These are phyloP conservation scores for Nothophoma quercina DNA, from an alignment of 2,329 filamentous ascomycete genomes.

Conservation along the genomic window DNA sequence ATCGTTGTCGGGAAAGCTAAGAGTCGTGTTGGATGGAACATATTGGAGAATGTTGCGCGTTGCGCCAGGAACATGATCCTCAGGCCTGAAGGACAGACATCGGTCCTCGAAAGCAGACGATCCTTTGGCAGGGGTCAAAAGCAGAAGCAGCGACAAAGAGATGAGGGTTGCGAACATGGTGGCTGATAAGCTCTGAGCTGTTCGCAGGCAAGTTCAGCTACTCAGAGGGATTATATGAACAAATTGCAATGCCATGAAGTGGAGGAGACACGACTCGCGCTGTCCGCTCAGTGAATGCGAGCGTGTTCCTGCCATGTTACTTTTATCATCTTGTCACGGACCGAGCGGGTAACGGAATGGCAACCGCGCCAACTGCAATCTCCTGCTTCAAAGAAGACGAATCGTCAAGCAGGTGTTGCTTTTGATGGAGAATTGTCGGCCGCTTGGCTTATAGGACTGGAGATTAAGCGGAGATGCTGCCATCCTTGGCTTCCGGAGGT, in stretches of 20 bases:
- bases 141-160: conserved; percentile 9
- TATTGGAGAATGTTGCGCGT: conserved; percentile 41
- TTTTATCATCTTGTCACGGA: conserved; percentile 3
- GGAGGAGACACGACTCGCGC: conserved; percentile 1
- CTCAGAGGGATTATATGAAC: background rate
- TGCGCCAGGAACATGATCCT: conserved; percentile 18
- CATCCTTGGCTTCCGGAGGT: conserved; percentile 1
- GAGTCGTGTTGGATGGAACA: conserved; percentile 48
- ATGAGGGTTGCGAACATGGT: conserved; percentile 11
- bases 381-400: background rate
- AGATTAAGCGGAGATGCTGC: background rate
- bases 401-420: background rate
- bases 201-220: background rate
- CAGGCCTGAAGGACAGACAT: conserved; percentile 32
- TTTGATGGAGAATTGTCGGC: background rate
- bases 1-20: conserved; percentile 50
- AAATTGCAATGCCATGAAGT: background rate
- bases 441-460: background rate
- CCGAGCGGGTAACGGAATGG: conserved; percentile 6
- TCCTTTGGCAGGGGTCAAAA: background rate
- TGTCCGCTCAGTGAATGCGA: background rate
- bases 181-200: background rate
- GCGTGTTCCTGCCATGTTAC: background rate
- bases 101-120: conserved; percentile 19
- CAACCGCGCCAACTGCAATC: background rate